Evolutionary conservation across 2,329 filamentous ascomycete genomes (phyloP), one percentile per base, ranked within the genome.

Genomic region (Fusarium nisikadoi): DNA sequence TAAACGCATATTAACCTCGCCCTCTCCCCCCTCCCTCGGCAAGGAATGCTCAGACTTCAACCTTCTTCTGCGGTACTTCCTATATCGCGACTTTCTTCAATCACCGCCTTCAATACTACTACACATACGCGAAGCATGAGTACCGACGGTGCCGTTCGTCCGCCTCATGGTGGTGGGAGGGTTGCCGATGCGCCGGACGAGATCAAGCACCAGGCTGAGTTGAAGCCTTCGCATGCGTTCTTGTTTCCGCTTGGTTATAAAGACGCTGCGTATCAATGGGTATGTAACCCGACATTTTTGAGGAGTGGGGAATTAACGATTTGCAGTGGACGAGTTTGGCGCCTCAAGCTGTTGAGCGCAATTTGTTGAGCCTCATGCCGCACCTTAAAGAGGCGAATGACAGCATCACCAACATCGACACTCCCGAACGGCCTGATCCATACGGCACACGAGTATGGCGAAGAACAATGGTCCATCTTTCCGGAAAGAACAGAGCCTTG

Each of bases 191-290:
- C 69, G 20, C 65, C 65, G 17, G 72, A 78, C 27, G 64, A 72
- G 35, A 72, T 75, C 29, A 78, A 77, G 39, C 76, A 77, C 17
- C 77, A 78, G 58, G 73, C 78, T 43, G 69, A 78, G 47, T 70
- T 73, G 27, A 79, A 76, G 33, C 76, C 77, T 3, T 65, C 76
- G 4, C 79, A 81, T 41, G 78, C 78, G 3, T 91, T 88, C 39
- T 39, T 74, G 81, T 98, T 99, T 74, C 95, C 96, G 5, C 84
- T 98, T 27, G 92, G 94, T 54, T 97, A 97, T 84, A 96, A 95
- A 78, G 94, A 97, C 65, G 95, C 94, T 20, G 94, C 94, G 71
- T 92, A 89, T 75, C 95, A 98, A 87, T 98, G 96, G 94, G 93
- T 94, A 83, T 71, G 91, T 56, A 2, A 38, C 16, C 35, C 6